phyloP scores from a whole-genome alignment of 805 yeast species.

The Kodamaea sagamina region DNA sequence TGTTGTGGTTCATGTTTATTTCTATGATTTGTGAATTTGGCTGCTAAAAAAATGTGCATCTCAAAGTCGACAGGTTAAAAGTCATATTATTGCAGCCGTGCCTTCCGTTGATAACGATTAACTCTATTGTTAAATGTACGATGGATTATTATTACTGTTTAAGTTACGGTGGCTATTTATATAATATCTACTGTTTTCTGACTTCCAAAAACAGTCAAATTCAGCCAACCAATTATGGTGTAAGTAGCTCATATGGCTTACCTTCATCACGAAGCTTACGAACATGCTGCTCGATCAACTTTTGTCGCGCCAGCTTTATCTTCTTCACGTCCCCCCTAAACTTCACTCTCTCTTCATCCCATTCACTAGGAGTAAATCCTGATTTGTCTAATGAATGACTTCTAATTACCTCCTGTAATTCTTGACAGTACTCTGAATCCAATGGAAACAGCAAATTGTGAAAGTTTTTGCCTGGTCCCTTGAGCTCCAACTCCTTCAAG shows the following conservation, averaged over 20 bases:
- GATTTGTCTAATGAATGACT: conserved; percentile 14
- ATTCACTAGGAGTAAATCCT: conserved; percentile 23
- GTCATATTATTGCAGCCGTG: too few relatives aligned
- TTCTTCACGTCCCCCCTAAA: conserved; percentile 19
- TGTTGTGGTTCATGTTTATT: too few relatives aligned
- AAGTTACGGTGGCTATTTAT: too few relatives aligned
- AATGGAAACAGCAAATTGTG: conserved; percentile 22
- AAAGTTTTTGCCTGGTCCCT: conserved; percentile 25
- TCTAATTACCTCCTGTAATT: conserved; percentile 19
- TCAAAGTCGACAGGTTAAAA: too few relatives aligned
- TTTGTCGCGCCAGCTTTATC: conserved; percentile 19
- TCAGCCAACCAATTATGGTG: neutral
- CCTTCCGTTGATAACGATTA: too few relatives aligned
- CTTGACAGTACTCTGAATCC: conserved; percentile 23
- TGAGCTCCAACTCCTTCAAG: conserved; percentile 21
- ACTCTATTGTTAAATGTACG: too few relatives aligned
- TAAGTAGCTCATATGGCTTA: conserved; percentile 18
- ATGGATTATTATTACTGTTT: too few relatives aligned
- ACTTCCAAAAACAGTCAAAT: neutral
- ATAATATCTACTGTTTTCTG: neutral
- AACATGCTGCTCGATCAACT: conserved; percentile 17
- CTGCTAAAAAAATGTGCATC: too few relatives aligned
- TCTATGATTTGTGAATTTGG: too few relatives aligned
- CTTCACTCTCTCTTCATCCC: conserved; percentile 20
- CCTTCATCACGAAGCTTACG: conserved; percentile 18